Evolutionary conservation across 1,284 basidiomycete genomes (phyloP).

Genomic region (Meira miltonrushii): DNA sequence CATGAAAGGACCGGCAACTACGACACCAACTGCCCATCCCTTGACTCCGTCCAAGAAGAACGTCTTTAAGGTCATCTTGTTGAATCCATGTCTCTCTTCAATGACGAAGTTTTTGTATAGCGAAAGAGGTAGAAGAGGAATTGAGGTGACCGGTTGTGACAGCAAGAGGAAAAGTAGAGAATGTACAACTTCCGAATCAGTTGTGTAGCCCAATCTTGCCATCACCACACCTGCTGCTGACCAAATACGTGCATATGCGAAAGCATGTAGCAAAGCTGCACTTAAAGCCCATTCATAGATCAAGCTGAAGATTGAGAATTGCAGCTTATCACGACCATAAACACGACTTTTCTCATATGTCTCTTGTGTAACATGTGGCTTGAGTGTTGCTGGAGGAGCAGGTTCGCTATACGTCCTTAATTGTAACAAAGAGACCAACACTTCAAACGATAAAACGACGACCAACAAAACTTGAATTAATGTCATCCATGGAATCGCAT

Average conservation of each 20-base stretch:
- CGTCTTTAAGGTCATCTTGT: constrained; percentile 75
- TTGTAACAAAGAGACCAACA: constrained; percentile 79
- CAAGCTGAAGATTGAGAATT: constrained; percentile 69
- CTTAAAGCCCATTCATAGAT: constrained; percentile 70
- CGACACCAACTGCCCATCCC: constrained; percentile 67
- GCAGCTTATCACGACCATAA: constrained; percentile 89
- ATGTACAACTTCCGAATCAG: constrained; percentile 19
- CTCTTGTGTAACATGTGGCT: constrained; percentile 66
- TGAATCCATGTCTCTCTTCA: constrained; percentile 93
- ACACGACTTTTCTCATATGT: constrained; percentile 81
- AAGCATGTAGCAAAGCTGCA: constrained; percentile 67
- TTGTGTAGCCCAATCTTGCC: constrained; percentile 16
- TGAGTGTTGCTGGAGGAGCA: constrained; percentile 70
- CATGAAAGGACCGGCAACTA: constrained; percentile 80
- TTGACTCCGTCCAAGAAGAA: constrained; percentile 71
- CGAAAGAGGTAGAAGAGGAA: constrained; percentile 64
- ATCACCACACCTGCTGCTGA: constrained; percentile 58
- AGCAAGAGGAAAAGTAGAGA: constrained; percentile 14
- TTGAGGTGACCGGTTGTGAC: constrained; percentile 27
- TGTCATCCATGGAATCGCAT: constrained; percentile 65
- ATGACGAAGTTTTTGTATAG: constrained; percentile 87
- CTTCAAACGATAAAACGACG: constrained; percentile 74
- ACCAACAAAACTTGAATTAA: constrained; percentile 71
- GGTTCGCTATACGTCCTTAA: constrained; percentile 74
- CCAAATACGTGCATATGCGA: constrained; percentile 78